Evolutionary conservation across 2,329 filamentous ascomycete genomes (phyloP), one percentile per base, ranked within the genome.

Genomic region (Xylariaceae sp.): DNA sequence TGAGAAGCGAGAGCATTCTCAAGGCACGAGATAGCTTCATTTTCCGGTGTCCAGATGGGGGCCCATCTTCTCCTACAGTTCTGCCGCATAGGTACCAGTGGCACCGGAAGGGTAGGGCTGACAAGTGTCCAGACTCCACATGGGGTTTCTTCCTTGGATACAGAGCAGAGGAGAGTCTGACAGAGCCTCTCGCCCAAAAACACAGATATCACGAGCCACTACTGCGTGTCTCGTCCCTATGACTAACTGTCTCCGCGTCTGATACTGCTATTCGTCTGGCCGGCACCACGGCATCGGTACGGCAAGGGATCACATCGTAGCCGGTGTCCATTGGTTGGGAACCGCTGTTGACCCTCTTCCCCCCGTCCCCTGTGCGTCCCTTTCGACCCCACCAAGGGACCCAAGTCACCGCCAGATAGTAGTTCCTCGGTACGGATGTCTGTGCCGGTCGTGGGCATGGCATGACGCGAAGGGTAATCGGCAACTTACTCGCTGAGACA

Each of bases 21-120:
- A 31, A 32, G n/a, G 22, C 22, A 4, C 7, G 22, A 27, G 22
- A 27, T 27, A 27, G 22, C 22, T 27, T 27, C 22, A 7, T 27
- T 27, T 27, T 27, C 22, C 22, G 22, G 22, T 27, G 22, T 27
- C 22, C 11, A 33, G 30, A 31, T 43, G 15, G 5, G 15, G 39
- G 40, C 36, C 45, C 42, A n/a, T 39, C 11, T 30, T 42, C 15
- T 41, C 42, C 30, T 17, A 33, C 22, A 44, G 19, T 49, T 48
- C 42, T 39, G 41, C 45, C 33, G 39, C 19, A 30, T 39, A n/a
- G n/a, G n/a, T n/a, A 41, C 51, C 54, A 49, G 51, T 33, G 35
- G 35, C 51, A 52, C 27, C 48, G 47, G 52, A 43, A 41, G 32
- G 54, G 47, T 56, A 58, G 48, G 55, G 55, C 55, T 58, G 53